Evolutionary conservation across 176 grass and related monocot species (phyloP), one percentile per base, ranked within the genome.

Genomic region (Raddia distichophylla): DNA sequence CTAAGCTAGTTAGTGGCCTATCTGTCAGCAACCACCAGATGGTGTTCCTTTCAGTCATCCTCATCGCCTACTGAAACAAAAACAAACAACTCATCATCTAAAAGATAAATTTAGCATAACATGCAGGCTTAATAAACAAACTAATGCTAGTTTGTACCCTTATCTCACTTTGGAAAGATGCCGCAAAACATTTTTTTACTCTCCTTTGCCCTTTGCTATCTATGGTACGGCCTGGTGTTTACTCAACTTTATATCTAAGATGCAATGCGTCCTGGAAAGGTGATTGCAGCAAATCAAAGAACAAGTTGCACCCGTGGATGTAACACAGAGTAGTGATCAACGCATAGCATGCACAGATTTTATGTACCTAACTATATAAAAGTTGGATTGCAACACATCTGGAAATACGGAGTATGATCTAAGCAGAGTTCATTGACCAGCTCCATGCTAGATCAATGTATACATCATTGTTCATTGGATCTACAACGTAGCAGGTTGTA

Each of bases 91-190:
- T 10, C 35, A 51, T 20, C 59, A 49, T 58, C 50, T 35, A 55
- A 2, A 52, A 27, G 47, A 44, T 52, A 53, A 53, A 54, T 65
- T 43, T 65, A 83, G 58, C 42, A 73, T 52, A 78, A 59, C 37
- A 64, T 49, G 47, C 20, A 47, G 16, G 16, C 9, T 27, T 70
- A 51, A 16, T 81, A 76, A 85, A 85, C 47, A 57, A 63, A 76
- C n/a, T 58, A 47, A 43, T 64, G 54, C 54, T 71, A 22, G 22
- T 73, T 64, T 87, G 48, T 57, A 42, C 72, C 16, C 11, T 73
- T 85, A 81, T 82, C 78, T 78, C 48, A 72, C 66, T 72, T 72
- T 18, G 74, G 73, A 87, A 87, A 83, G 73, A 78, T 72, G 66
- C 6, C 5, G 74, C 13, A 18, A 54, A 33, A 33, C 18, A 56